These are phyloP conservation scores for Sporothrix mexicana DNA, from an alignment of 2,329 filamentous ascomycete genomes.

Conservation along the genomic window DNA sequence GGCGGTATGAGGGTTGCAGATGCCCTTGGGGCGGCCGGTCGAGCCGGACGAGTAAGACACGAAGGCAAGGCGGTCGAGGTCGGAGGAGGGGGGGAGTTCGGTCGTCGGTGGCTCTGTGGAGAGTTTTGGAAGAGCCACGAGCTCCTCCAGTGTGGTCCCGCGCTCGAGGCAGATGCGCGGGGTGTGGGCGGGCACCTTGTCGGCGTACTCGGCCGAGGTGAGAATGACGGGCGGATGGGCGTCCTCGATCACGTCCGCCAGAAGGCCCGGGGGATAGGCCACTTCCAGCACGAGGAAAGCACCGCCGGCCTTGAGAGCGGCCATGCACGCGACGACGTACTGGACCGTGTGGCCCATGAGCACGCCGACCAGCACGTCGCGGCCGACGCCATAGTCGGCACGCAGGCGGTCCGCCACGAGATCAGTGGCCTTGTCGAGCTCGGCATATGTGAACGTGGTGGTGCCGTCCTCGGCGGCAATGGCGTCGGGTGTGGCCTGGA, in stretches of 20 bases:
- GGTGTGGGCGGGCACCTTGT: conserved; percentile 67
- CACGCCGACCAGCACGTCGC: conserved; percentile 76
- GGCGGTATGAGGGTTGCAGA: conserved; percentile 78
- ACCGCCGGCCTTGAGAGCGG: conserved; percentile 77
- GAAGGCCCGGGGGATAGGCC: conserved; percentile 74
- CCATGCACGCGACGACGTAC: conserved; percentile 79
- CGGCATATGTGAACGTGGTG: conserved; percentile 70
- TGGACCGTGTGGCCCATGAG: conserved; percentile 76
- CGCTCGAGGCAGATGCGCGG: conserved; percentile 70
- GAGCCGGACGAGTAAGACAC: conserved; percentile 83
- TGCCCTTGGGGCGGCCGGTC: conserved; percentile 80
- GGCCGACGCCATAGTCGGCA: conserved; percentile 66
- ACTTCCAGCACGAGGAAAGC: conserved; percentile 82
- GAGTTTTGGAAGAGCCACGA: not conserved
- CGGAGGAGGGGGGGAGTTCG: conserved; percentile 62
- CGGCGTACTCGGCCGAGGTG: conserved; percentile 68
- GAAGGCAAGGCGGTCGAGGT: conserved; percentile 76
- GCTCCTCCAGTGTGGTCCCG: conserved; percentile 28
- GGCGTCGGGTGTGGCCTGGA: conserved; percentile 68
- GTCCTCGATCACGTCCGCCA: conserved; percentile 79
- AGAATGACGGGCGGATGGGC: conserved; percentile 73
- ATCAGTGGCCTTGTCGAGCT: conserved; percentile 71
- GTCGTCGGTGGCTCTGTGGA: conserved; percentile 35
- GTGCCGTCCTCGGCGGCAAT: conserved; percentile 74
- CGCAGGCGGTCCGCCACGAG: conserved; percentile 69